Base-by-base conservation (phyloP, 345 rosid genomes). In the Camelina hispida region DNA sequence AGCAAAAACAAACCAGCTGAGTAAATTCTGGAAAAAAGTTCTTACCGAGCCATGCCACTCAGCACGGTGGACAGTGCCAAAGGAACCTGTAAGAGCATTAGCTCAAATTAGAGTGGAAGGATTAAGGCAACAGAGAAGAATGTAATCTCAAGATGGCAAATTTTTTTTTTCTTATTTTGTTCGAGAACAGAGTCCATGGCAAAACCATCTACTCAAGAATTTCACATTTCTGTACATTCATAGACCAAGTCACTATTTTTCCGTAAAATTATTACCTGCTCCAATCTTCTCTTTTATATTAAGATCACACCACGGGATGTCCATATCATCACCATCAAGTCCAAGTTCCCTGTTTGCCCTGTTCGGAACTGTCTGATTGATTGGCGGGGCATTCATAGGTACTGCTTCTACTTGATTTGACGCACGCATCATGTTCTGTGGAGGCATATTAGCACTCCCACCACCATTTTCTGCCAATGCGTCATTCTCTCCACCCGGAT, bases 11-110 rank as follows among this genome's bases (percentile, higher is more conserved):
- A 23, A 52, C 6, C 30, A 69, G 59, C 7, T 43, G 32, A 0
- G 7, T 8, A 32, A 43, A 32, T 43, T 62, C 52, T 66, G 64
- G 23, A 46, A 57, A 48, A 10, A 63, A 30, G 20, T 66, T 71
- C 95, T 86, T 89, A 96, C 99, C 76, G 99, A 91, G 81, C 98
- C 98, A 88, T 93, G 89, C 99, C 98, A 93, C 63, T 96, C 99
- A 80, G 99, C 99, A 81, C 95, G 98, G 80, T 91, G 97, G 60
- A 96, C 99, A 76, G 91, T 96, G 65, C 99, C 99, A 82, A 96
- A 96, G 81, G 99, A 96, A 82, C 99, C 99, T 96, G 91, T 78
- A 85, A 87, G 73, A 37, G 66, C 46, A 76, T 32, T 64, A 78
- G 73, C 58, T 75, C 46, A 65, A 55, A 53, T 62, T 17, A 71